A percentile compares a stretch with the other conserved stretches of the same genome.
Conservation (phyloP, 2,329 filamentous ascomycete genomes). For the Penicillium sp. region DNA sequence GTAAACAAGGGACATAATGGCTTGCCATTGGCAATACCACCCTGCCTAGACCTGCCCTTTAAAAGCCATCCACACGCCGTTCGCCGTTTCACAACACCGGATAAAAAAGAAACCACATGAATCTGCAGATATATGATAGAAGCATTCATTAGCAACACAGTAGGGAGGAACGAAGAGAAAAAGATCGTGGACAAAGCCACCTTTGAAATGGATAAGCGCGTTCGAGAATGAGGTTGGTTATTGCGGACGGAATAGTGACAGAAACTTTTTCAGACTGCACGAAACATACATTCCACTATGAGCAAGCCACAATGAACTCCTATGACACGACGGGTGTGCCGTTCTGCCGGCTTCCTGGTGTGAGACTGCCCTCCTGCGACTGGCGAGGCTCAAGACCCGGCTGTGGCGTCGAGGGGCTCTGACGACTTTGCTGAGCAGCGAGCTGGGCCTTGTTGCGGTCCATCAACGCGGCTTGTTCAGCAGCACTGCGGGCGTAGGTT, state of each 20-base stretch:
- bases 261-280: not conserved
- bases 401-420: constrained; percentile 34
- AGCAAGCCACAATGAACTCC: not conserved
- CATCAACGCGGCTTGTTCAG: constrained; percentile 39
- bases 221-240: not conserved
- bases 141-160: constrained; percentile 19
- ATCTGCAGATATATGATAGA: constrained; percentile 8
- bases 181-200: not conserved
- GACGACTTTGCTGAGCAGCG: constrained; percentile 28
- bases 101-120: constrained; percentile 11
- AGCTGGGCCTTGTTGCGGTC: constrained; percentile 38
- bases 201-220: not conserved
- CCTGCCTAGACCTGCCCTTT: constrained; percentile 18
- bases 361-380: constrained; percentile 35
- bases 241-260: not conserved
- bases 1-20: constrained; percentile 9
- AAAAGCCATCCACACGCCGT: constrained; percentile 25
- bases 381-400: constrained; percentile 24
- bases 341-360: constrained; percentile 31
- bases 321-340: constrained; percentile 28
- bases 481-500: constrained; percentile 37
- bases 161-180: not conserved
- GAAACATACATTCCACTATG: not conserved
- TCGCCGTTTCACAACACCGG: constrained; percentile 20
- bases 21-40: constrained; percentile 12